Base-by-base conservation (phyloP, 345 rosid genomes). In the Hypericum androsaemum region DNA sequence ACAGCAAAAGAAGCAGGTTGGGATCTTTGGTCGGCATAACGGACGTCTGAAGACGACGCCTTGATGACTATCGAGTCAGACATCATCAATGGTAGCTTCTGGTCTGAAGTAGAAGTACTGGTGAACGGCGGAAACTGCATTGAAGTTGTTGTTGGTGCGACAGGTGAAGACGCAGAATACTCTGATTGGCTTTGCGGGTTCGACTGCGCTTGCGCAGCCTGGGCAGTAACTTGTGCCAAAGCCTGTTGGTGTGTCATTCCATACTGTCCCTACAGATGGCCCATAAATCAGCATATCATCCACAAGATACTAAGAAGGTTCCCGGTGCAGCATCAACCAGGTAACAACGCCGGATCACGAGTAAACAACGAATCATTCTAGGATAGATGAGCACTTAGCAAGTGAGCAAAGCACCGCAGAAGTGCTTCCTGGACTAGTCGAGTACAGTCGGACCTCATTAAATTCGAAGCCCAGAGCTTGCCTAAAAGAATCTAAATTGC, bases 181-280 rank as follows among this genome's bases (percentile, higher is more conserved):
- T 73, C 74, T 7, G 69, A 42, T 51, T 64, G 73, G 15, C 50
- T 53, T 43, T 76, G 77, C 56, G 57, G 51, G 6, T 68, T 62
- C 37, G 72, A 60, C 54, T 62, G 67, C 49, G 72, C 70, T 56
- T 82, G 88, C 38, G 71, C 81, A 9, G 94, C 88, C 67, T 83
- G 89, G 53, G 89, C 86, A 36, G 88, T 82, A 43, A 88, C 84
- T 74, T 88, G 95, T 5, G 87, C 89, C 22, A 79, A 62, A 28
- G 85, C 87, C 70, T 89, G 85, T 73, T 89, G 89, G 78, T 83
- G 89, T 17, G 87, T 72, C 84, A 83, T 85, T 43, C 87, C 84
- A 54, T 76, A 83, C 46, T 80, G 42, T 50, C 89, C 81, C 97
- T 89, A 40, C 59, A 71, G 35, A 60, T 11, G 16, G 58, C 57